Percentiles rank a stretch among this genome's conserved stretches.
Evolutionary conservation across 2,329 filamentous ascomycete species (phyloP).

Genomic region (Penicillium brasilianum): DNA sequence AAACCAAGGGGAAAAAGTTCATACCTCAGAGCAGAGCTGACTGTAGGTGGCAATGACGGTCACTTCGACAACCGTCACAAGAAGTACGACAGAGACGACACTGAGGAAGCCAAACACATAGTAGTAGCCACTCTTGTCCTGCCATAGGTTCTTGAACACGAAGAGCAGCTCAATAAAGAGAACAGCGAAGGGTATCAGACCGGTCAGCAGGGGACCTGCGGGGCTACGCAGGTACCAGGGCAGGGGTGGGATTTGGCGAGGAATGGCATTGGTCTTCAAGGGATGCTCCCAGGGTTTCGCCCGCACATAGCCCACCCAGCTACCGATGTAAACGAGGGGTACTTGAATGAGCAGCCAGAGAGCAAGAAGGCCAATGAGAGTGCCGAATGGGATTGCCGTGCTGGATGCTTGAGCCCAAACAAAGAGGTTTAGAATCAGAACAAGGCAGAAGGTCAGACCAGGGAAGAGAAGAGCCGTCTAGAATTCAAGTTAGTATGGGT

Average conservation of each 20-base stretch:
- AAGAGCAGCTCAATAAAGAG: conserved; percentile 88
- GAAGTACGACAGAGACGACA: conserved; percentile 72
- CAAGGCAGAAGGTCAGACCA: conserved; percentile 72
- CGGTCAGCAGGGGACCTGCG: conserved; percentile 71
- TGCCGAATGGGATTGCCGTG: conserved; percentile 83
- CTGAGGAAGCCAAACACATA: conserved; percentile 88
- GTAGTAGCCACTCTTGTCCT: conserved; percentile 90
- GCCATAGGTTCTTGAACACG: conserved; percentile 85
- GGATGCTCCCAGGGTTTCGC: conserved; percentile 77
- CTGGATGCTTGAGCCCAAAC: conserved; percentile 89
- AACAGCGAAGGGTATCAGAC: conserved; percentile 81
- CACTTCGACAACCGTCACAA: conserved; percentile 79
- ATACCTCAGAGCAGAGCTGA: conserved; percentile 76
- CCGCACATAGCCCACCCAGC: conserved; percentile 74
- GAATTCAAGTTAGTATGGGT: conserved; percentile 1
- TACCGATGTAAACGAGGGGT: conserved; percentile 79
- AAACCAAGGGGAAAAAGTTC: conserved; percentile 20
- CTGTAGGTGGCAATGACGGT: conserved; percentile 83
- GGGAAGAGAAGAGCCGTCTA: conserved; percentile 77
- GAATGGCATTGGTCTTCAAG: conserved; percentile 72
- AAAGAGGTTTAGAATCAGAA: conserved; percentile 84
- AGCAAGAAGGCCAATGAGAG: conserved; percentile 71
- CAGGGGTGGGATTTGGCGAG: conserved; percentile 75
- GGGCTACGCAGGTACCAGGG: conserved; percentile 73
- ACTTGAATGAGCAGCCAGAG: conserved; percentile 88